These are phyloP conservation scores for Aspergillus aculeatus DNA, from an alignment of 2,329 filamentous ascomycete genomes.

Conservation along the genomic window DNA sequence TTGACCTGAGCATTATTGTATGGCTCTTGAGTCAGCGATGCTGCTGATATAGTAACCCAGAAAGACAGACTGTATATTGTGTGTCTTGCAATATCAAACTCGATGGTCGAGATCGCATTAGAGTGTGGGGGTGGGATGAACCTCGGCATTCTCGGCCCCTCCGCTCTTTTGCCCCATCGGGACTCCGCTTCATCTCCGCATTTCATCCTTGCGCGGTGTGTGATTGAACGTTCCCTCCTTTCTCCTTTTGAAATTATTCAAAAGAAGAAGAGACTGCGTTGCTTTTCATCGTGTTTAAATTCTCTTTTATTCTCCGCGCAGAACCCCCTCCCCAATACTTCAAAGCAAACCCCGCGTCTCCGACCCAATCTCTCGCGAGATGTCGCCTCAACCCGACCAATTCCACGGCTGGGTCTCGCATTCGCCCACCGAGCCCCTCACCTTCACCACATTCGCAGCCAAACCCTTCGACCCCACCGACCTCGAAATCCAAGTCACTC, in stretches of 20 bases:
- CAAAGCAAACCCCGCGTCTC: neutral
- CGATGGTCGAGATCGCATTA: too few species aligned
- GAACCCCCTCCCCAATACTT: neutral
- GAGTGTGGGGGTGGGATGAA: neutral
- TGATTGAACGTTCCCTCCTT: neutral
- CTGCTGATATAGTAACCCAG: neutral
- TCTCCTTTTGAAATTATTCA: neutral
- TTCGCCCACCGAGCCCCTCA: constrained; percentile 32
- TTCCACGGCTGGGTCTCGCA: constrained; percentile 44
- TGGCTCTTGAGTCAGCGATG: too few species aligned
- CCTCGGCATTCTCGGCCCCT: neutral
- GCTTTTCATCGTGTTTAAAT: too few species aligned
- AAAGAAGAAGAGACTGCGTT: neutral
- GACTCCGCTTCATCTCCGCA: neutral
- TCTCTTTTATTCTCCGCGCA: too few species aligned
- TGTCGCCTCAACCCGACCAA: constrained; percentile 20
- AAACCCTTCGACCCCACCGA: constrained; percentile 58
- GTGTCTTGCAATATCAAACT: too few species aligned
- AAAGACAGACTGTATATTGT: too few species aligned
- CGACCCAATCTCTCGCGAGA: neutral
- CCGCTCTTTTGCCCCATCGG: neutral
- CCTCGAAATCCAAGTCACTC: constrained; percentile 64
- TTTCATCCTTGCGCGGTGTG: neutral
- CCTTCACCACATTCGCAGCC: constrained; percentile 38
- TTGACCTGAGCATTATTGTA: too few species aligned